These are phyloP conservation scores for Verticillium nonalfalfae DNA, from an alignment of 2,329 filamentous ascomycete species.

Conservation along the genomic window DNA sequence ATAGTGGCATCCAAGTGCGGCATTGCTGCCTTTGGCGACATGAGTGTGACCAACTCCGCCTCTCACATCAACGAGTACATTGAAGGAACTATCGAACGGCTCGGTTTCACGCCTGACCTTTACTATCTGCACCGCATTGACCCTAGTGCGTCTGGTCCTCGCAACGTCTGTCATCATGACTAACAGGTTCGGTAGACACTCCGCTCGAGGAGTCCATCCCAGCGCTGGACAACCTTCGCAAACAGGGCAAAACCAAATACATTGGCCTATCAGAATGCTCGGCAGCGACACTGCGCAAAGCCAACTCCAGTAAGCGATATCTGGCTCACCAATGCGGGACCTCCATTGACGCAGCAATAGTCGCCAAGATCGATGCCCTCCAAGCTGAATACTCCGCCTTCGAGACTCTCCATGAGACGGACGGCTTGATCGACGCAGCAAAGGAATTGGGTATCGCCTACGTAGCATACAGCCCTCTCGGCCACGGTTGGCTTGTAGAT, in stretches of 20 bases:
- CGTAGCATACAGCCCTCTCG: conserved; percentile 38
- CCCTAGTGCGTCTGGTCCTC: conserved; percentile 24
- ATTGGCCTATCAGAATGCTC: conserved; percentile 42
- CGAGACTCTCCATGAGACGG: conserved; percentile 15
- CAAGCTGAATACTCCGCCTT: conserved; percentile 36
- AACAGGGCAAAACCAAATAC: conserved; percentile 39
- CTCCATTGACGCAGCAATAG: conserved; percentile 13
- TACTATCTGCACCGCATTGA: conserved; percentile 39
- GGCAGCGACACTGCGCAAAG: conserved; percentile 34
- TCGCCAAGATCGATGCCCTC: conserved; percentile 38
- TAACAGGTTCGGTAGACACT: conserved; percentile 20
- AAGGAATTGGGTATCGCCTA: conserved; percentile 33
- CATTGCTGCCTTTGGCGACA: conserved; percentile 26
- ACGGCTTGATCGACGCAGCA: conserved; percentile 30
- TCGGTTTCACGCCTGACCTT: conserved; percentile 38
- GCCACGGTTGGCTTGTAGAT: conserved; percentile 40
- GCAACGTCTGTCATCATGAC: neutral
- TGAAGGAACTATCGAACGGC: conserved; percentile 39
- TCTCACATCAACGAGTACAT: conserved; percentile 40
- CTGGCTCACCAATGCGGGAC: neutral
- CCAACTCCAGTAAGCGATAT: conserved; percentile 28
- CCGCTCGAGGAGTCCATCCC: conserved; percentile 39
- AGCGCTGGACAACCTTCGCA: conserved; percentile 37
- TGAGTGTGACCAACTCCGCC: conserved; percentile 33
- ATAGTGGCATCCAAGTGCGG: conserved; percentile 43